Percentiles rank a stretch among this genome's conserved stretches.
Evolutionary conservation across 1,284 basidiomycete species (phyloP).

Genomic region (Ustilago crameri): DNA sequence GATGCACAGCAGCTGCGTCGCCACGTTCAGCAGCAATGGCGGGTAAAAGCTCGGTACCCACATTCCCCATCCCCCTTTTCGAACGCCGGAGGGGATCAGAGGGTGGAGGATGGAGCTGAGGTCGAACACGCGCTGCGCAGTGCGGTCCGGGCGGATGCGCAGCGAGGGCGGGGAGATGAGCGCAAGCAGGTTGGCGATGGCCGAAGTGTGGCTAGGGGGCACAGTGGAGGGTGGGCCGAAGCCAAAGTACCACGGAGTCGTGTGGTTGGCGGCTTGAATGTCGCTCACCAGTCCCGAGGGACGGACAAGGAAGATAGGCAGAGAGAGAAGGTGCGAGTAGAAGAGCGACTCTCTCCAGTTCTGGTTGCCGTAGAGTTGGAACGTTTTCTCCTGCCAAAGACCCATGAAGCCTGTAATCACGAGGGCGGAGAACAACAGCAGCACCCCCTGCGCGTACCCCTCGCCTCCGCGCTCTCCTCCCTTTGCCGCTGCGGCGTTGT

Average conservation of each 20-base stretch:
- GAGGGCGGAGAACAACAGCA: conserved; percentile 79
- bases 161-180: conserved; percentile 4
- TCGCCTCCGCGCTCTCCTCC: conserved; percentile 2
- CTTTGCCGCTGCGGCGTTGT: neutral
- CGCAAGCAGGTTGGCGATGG: conserved; percentile 43
- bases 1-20: conserved; percentile 88
- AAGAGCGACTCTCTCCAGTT: conserved; percentile 93
- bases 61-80: conserved; percentile 27
- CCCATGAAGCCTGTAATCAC: conserved; percentile 85
- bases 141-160: neutral
- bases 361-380: conserved; percentile 74
- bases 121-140: conserved; percentile 47
- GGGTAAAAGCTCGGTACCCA: conserved; percentile 76
- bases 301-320: conserved; percentile 75
- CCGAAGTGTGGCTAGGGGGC: neutral
- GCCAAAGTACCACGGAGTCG: conserved; percentile 52
- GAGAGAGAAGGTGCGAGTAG: conserved; percentile 76
- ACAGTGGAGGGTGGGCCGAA: conserved; percentile 14
- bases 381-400: conserved; percentile 85
- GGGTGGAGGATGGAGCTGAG: conserved; percentile 36
- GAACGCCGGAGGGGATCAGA: too few relatives aligned
- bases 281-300: conserved; percentile 19
- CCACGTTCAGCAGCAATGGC: conserved; percentile 77
- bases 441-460: conserved; percentile 78
- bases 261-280: conserved; percentile 45